Conservation (phyloP, 2,329 filamentous ascomycete species). For the Domatiomyces globalis region DNA sequence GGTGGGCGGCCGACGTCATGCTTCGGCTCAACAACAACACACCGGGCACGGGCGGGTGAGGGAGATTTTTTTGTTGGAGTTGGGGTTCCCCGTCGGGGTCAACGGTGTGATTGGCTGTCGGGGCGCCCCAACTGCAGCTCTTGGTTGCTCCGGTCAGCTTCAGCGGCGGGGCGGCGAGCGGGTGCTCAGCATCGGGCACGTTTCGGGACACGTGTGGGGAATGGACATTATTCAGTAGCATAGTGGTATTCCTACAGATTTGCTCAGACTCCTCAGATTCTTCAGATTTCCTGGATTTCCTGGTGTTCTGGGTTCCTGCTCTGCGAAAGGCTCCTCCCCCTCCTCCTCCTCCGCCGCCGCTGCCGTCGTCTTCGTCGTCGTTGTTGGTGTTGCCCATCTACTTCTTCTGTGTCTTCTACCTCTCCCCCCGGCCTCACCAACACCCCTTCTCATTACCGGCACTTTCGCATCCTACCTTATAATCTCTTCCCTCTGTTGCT, state of each 20-base stretch:
- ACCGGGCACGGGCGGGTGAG: not conserved
- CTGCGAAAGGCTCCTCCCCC: not conserved
- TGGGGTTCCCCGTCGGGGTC: conserved; percentile 1
- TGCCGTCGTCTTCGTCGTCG: not conserved
- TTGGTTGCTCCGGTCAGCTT: not conserved
- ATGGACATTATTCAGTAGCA: not conserved
- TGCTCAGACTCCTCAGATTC: not conserved
- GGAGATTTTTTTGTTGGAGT: conserved; percentile 4
- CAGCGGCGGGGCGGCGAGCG: too few relatives aligned
- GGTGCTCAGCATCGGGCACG: not conserved
- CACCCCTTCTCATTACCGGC: conserved; percentile 7
- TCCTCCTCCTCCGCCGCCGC: not conserved
- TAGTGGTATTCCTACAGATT: not conserved
- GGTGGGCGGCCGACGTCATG: not conserved
- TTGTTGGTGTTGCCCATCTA: not conserved
- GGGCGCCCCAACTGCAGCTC: not conserved
- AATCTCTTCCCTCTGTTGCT: conserved; percentile 3
- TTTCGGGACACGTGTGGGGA: too few relatives aligned
- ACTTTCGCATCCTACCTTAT: conserved; percentile 3
- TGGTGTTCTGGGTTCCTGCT: not conserved
- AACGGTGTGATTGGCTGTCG: not conserved
- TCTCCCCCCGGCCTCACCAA: not conserved
- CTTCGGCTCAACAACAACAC: conserved; percentile 2
- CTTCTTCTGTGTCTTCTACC: not conserved
- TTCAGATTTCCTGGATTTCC: not conserved